Evolutionary conservation across 75 land plant genomes (phyloP).

Genomic region (Cryptomeria japonica): DNA sequence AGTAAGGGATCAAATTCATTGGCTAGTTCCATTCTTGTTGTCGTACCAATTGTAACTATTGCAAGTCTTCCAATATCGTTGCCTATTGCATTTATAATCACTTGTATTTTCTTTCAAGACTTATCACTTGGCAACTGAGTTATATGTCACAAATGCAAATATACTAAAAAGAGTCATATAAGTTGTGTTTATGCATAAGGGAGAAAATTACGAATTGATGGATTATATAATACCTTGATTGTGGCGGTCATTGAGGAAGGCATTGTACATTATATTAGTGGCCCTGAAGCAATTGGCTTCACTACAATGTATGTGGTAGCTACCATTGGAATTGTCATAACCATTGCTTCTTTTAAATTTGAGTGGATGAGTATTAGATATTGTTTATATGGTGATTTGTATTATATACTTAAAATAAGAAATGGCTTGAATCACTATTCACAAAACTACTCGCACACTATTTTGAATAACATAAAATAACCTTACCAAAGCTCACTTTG

Average conservation of each 20-base stretch:
- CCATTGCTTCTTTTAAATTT: not conserved
- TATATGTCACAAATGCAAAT: not conserved
- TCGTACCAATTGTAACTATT: constrained; percentile 61
- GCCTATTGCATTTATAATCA: constrained; percentile 75
- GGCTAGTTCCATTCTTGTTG: constrained; percentile 90
- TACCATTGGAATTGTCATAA: not conserved
- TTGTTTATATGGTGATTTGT: too few species aligned
- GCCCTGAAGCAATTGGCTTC: not conserved
- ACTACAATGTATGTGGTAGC: not conserved
- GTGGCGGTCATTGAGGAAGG: not conserved
- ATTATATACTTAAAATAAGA: too few species aligned
- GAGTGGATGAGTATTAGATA: not conserved
- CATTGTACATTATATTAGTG: not conserved
- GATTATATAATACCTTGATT: not conserved
- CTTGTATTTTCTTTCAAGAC: constrained; percentile 23
- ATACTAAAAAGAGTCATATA: not conserved
- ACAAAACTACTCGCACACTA: too few species aligned
- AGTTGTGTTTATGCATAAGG: too few species aligned
- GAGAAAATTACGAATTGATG: too few species aligned
- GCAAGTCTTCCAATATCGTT: constrained; percentile 78
- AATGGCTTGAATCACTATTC: too few species aligned
- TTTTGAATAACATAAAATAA: too few species aligned
- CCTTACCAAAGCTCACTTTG: too few species aligned
- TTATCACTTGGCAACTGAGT: not conserved
- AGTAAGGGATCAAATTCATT: constrained; percentile 64